Evolutionary conservation across 2,329 filamentous ascomycete species (phyloP), one percentile per base, ranked within the genome.

Genomic region (Exophiala spinifera): DNA sequence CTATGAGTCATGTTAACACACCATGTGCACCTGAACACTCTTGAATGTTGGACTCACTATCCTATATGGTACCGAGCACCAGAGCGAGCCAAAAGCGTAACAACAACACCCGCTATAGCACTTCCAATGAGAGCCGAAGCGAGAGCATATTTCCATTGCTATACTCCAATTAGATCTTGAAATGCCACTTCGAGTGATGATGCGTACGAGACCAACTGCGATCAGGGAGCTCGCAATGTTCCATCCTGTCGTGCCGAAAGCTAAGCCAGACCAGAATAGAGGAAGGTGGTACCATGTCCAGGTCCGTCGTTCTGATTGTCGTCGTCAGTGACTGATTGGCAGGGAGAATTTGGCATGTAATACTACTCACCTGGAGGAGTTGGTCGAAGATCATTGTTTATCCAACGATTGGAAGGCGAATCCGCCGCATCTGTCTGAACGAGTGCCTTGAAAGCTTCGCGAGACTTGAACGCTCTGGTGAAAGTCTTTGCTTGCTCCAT

Each of bases 401-500:
- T 45, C 42, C 42, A 45, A n/a, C 42, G 42, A 23, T 7, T 23
- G 5, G 17, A 25, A 14, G 42, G 23, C 2, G 23, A 23, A 14
- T 45, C 17, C 20, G 7, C 42, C 14, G 19, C 17, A 23, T 21
- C 23, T 2, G 42, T 45, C 42, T 8, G 25, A n/a, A 45, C 23
- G 20, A 45, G 42, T 15, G 25, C 42, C 21, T 45, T 45, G 20
- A 45, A 28, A 23, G 42, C 19, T 5, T 45, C 23, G 42, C 17
- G 42, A 45, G 42, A 45, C 23, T 15, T 45, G 42, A 45, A 45
- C 3, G 42, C 42, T 45, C 20, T 45, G 19, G 42, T 25, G 42
- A 45, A 45, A 28, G 10, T 25, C 42, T 45, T 45, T n/a, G 19
- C 23, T 15, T 28, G 42, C 42, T 45, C 42, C 42, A 45, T 45